These are phyloP conservation scores for Spiromastix sp. DNA, from an alignment of 2,329 filamentous ascomycete genomes.

Conservation along the genomic window DNA sequence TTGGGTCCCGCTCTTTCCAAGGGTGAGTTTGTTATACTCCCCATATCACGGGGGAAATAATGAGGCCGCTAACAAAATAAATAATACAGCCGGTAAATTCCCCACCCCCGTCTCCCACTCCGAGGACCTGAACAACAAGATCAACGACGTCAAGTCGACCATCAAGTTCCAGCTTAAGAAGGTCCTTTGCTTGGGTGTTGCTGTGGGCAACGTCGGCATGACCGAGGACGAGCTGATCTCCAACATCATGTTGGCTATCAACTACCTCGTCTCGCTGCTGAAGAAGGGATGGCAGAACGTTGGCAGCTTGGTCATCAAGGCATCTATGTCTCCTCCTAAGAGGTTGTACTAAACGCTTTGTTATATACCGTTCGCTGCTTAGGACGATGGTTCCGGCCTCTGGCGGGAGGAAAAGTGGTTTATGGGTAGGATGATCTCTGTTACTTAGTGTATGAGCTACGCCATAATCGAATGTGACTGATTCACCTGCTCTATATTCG, in stretches of 20 bases:
- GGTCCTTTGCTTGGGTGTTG: conserved; percentile 99
- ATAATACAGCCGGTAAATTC: conserved; percentile 83
- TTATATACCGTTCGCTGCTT: no score
- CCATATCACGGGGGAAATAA: background rate
- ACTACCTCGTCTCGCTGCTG: conserved; percentile 97
- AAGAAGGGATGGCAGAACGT: conserved; percentile 99
- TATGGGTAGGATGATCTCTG: background rate
- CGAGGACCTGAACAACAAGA: conserved; percentile 88
- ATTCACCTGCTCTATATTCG: background rate
- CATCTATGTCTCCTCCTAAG: conserved; percentile 97
- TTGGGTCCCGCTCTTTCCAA: conserved; percentile 97
- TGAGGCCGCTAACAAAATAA: background rate
- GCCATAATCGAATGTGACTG: background rate
- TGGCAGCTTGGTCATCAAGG: conserved; percentile 98
- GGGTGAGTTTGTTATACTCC: conserved; percentile 46
- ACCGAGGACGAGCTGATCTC: conserved; percentile 86
- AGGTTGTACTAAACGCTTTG: conserved; percentile 71
- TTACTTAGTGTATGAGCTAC: background rate
- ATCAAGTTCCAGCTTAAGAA: conserved; percentile 99
- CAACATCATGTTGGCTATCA: conserved; percentile 99
- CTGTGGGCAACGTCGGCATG: conserved; percentile 98
- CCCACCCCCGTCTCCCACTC: conserved; percentile 94
- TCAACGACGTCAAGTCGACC: conserved; percentile 99
- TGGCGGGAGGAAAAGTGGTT: background rate
- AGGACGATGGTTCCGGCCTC: no score